Percentiles rank a stretch among this genome's conserved stretches.
Conservation (phyloP, 805 yeast species). For the Diddensiella transvaalensis region DNA sequence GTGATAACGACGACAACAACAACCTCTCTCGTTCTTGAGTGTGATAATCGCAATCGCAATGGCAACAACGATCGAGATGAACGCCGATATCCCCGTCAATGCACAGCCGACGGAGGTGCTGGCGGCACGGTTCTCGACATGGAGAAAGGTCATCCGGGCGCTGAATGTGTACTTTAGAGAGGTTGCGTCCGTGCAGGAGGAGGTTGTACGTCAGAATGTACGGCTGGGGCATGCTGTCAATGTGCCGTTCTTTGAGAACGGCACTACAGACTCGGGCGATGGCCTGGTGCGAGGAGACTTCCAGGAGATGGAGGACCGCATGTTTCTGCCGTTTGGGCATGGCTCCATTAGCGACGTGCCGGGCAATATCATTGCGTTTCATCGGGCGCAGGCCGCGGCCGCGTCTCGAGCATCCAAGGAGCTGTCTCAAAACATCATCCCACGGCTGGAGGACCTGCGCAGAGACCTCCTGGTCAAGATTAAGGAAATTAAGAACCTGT, state of each 20-base stretch:
- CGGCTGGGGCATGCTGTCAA: constrained; percentile 75
- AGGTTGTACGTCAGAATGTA: constrained; percentile 75
- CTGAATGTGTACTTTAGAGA: constrained; percentile 73
- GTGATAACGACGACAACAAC: too few relatives aligned
- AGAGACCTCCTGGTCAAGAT: constrained; percentile 80
- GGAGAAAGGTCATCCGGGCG: constrained; percentile 78
- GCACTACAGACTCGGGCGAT: constrained; percentile 29
- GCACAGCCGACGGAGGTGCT: constrained; percentile 84
- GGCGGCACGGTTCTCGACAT: constrained; percentile 77
- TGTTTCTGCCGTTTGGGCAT: constrained; percentile 71
- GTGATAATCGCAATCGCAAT: too few relatives aligned
- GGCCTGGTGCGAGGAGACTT: constrained; percentile 17
- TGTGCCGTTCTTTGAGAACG: constrained; percentile 43
- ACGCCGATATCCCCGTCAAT: constrained; percentile 45
- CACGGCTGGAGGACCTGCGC: constrained; percentile 62
- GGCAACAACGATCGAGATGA: constrained; percentile 1
- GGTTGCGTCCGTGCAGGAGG: constrained; percentile 82
- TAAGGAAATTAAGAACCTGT: constrained; percentile 77
- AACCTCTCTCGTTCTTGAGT: too few relatives aligned
- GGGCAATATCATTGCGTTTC: constrained; percentile 61
- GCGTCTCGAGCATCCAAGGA: constrained; percentile 60
- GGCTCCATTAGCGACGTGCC: constrained; percentile 85
- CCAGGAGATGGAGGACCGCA: constrained; percentile 38
- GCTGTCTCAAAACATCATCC: constrained; percentile 56
- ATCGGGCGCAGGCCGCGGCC: constrained; percentile 54